These are phyloP conservation scores for Starmerella floris DNA, from an alignment of 805 yeast genomes.

Conservation along the genomic window DNA sequence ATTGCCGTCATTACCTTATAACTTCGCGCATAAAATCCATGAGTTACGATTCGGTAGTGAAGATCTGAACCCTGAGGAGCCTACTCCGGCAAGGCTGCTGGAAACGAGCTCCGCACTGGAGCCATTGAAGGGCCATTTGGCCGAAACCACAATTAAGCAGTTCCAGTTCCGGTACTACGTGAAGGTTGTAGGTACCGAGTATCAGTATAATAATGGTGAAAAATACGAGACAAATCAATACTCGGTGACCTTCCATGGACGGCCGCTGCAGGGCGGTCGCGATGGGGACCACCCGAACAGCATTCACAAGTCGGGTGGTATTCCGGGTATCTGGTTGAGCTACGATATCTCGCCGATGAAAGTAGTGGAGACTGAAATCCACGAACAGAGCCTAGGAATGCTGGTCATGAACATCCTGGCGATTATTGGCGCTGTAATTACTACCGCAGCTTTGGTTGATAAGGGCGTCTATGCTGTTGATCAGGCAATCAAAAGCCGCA, in stretches of 20 bases:
- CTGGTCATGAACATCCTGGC: conserved; percentile 45
- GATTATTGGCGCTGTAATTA: conserved; percentile 83
- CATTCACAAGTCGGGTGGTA: conserved; percentile 56
- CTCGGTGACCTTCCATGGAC: conserved; percentile 73
- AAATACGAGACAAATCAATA: conserved; percentile 73
- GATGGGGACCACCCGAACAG: conserved; percentile 89
- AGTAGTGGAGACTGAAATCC: conserved; percentile 68
- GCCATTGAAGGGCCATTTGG: conserved; percentile 21
- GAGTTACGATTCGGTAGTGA: conserved; percentile 75
- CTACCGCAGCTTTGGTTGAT: conserved; percentile 82
- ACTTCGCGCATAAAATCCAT: conserved; percentile 64
- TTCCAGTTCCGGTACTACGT: conserved; percentile 65
- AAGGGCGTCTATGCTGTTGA: conserved; percentile 83
- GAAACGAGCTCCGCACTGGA: conserved; percentile 4
- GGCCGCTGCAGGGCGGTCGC: conserved; percentile 74
- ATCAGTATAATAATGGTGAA: conserved; percentile 47
- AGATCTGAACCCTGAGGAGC: conserved; percentile 23
- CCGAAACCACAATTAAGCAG: conserved; percentile 36
- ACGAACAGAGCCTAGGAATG: conserved; percentile 22
- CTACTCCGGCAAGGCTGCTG: conserved; percentile 33
- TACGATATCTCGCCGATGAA: conserved; percentile 91
- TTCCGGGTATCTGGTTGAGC: conserved; percentile 76
- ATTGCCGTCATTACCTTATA: conserved; percentile 42
- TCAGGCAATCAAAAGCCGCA: conserved; percentile 33
- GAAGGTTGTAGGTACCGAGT: conserved; percentile 83